phyloP scores from a whole-genome alignment of 2,329 filamentous ascomycete species.

The Podosphaera aphanis region DNA sequence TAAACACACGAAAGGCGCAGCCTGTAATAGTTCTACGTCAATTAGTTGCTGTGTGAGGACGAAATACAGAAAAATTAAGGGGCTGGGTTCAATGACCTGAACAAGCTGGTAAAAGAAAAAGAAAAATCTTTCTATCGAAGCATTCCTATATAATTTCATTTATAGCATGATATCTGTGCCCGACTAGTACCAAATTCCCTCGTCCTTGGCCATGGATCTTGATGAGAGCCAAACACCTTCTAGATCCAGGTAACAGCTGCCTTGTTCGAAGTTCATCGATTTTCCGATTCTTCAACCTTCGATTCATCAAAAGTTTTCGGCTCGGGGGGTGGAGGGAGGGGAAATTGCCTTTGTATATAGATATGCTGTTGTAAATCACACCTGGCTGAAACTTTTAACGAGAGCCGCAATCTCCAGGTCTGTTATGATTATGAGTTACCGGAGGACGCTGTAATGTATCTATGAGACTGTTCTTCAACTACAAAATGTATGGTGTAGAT shows the following conservation, averaged over 20 bases:
- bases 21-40: too few relatives aligned
- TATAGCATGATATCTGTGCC: not conserved
- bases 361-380: not conserved
- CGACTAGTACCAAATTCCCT: not conserved
- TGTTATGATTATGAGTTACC: too few relatives aligned
- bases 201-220: too few relatives aligned
- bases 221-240: not conserved
- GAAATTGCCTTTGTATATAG: not conserved
- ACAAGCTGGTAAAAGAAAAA: constrained; percentile 6
- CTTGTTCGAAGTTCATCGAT: not conserved
- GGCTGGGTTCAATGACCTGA: constrained; percentile 12
- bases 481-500: too few relatives aligned
- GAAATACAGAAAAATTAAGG: constrained; percentile 11
- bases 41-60: constrained; percentile 10
- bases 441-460: too few relatives aligned
- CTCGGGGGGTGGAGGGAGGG: too few relatives aligned
- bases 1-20: too few relatives aligned
- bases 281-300: not conserved
- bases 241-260: not conserved
- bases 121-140: not conserved
- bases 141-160: not conserved
- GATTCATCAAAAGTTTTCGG: not conserved
- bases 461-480: too few relatives aligned
- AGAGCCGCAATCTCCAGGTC: too few relatives aligned
- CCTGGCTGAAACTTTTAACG: not conserved